Base-by-base conservation (phyloP, 2,329 filamentous ascomycete genomes). In the Drechslerella dactyloides region DNA sequence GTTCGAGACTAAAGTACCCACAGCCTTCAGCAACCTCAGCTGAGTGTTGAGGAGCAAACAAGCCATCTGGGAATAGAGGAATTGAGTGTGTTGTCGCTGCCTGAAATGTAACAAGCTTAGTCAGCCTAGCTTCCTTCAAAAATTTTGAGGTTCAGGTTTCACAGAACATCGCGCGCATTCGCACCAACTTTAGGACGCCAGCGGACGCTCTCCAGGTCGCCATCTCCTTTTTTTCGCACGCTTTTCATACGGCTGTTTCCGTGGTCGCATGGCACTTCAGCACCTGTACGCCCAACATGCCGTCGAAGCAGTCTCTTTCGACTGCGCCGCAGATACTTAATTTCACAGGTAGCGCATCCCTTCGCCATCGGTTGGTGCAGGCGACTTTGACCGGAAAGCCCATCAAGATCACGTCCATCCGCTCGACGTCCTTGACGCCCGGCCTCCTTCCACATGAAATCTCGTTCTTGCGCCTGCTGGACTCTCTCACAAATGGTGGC, bases 401-500 rank as follows among this genome's bases (percentile, higher is more conserved):
- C 1, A 83, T 97, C 63, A 92, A 93, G 81, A 93, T 99, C 79
- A 94, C 93, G 59, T 90, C 94, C 80, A 97, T 99, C 82, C 91
- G 94, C 77, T 87, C 90, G 75, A 87, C 89, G 15, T 96, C 91
- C 46, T 93, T 91, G 44, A 88, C 90, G 77, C 93, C 94, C 0
- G 94, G 94, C 77, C 89, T 99, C 61, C 89, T 91, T 60, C 89
- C 91, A 54, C 90, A 96, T 82, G 94, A 99, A 81, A 88, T 97
- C 77, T 97, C 94, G 52, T 93, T 99, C 80, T 85, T 99, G 33
- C 93, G 94, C 65, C 89, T 99, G 17, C 88, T 99, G 78, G 94
- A 97, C 80, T 86, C 91, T 75, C 85, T 99, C 77, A 99, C 94
- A 78, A 99, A 99, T 83, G 94, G 94, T 81, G 90, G 90, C 66